phyloP scores from a whole-genome alignment of 163 green algal species.

The Chlorella variabilis region DNA sequence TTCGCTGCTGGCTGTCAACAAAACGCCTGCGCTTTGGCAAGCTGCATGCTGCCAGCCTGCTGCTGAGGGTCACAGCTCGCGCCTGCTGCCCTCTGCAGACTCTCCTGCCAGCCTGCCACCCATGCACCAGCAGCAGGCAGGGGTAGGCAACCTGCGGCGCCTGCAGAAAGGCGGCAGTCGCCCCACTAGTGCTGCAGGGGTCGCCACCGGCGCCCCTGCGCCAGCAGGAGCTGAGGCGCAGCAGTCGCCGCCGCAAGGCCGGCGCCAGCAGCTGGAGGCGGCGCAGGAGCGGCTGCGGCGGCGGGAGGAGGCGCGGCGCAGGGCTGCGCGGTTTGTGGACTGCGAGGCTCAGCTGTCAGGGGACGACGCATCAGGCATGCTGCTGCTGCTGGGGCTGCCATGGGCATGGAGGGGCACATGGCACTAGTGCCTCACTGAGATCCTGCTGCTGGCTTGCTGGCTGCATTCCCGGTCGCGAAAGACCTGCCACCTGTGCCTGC shows the following conservation, averaged over 20 bases:
- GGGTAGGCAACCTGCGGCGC: constrained; percentile 1
- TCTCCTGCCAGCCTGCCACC: constrained; percentile 7
- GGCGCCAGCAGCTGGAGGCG: neutral
- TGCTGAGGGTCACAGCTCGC: neutral
- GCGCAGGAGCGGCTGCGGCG: neutral
- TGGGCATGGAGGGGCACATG: too few relatives aligned
- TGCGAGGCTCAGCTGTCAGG: constrained; percentile 19
- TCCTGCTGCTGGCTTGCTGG: too few relatives aligned
- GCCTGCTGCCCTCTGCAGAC: neutral
- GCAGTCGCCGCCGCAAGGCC: neutral
- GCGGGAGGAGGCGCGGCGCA: neutral
- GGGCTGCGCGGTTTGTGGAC: constrained; percentile 24
- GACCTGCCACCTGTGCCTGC: neutral
- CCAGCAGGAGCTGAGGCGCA: neutral
- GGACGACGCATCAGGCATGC: constrained; percentile 25
- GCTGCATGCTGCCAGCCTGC: neutral
- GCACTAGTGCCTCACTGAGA: too few relatives aligned
- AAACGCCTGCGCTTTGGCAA: neutral
- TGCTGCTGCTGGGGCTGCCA: neutral
- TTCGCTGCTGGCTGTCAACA: too few relatives aligned
- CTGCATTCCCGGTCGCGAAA: too few relatives aligned
- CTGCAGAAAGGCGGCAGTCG: constrained; percentile 1
- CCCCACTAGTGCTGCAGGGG: neutral
- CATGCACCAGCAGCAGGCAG: neutral
- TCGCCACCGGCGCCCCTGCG: neutral